Conservation (phyloP, 1,139 yeast species). For the Suhomyces panamericanus region DNA sequence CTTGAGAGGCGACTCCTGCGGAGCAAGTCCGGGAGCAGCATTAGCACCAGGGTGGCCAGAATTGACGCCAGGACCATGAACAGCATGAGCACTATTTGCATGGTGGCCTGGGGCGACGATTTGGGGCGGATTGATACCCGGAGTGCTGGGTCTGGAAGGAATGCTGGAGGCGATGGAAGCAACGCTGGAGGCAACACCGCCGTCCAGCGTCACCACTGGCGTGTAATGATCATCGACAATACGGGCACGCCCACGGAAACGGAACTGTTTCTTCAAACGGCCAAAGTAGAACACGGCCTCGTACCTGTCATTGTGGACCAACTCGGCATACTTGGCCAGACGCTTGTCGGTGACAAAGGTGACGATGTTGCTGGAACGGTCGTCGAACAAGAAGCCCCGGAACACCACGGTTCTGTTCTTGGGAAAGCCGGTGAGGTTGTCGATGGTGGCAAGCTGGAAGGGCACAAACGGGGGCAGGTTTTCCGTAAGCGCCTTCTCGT, state of each 20-base stretch:
- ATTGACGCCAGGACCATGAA: no score
- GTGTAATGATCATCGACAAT: slow-evolving; percentile 36
- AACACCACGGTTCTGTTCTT: slow-evolving; percentile 67
- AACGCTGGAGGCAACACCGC: slow-evolving; percentile 16
- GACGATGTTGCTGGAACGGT: slow-evolving; percentile 64
- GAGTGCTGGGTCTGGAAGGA: no score
- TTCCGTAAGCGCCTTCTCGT: slow-evolving; percentile 38
- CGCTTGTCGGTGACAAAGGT: slow-evolving; percentile 74
- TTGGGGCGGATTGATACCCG: no score
- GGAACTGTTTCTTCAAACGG: slow-evolving; percentile 60
- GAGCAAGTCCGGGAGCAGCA: slow-evolving; percentile 1
- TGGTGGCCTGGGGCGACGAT: no score
- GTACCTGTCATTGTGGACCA: slow-evolving; percentile 50
- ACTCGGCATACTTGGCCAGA: slow-evolving; percentile 61
- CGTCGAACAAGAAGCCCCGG: slow-evolving; percentile 75
- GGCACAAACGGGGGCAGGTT: slow-evolving; percentile 48
- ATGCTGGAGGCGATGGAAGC: background rate
- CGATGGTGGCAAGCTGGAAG: slow-evolving; percentile 72
- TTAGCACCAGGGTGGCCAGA: no score
- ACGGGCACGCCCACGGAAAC: slow-evolving; percentile 68
- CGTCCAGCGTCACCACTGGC: slow-evolving; percentile 33
- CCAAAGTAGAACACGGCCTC: slow-evolving; percentile 80
- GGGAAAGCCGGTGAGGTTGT: slow-evolving; percentile 52
- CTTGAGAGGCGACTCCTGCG: slow-evolving; percentile 15
- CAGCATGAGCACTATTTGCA: no score